Evolutionary conservation across 2,329 filamentous ascomycete genomes (phyloP), one percentile per base, ranked within the genome.

Genomic region (Corynespora cassiicola): DNA sequence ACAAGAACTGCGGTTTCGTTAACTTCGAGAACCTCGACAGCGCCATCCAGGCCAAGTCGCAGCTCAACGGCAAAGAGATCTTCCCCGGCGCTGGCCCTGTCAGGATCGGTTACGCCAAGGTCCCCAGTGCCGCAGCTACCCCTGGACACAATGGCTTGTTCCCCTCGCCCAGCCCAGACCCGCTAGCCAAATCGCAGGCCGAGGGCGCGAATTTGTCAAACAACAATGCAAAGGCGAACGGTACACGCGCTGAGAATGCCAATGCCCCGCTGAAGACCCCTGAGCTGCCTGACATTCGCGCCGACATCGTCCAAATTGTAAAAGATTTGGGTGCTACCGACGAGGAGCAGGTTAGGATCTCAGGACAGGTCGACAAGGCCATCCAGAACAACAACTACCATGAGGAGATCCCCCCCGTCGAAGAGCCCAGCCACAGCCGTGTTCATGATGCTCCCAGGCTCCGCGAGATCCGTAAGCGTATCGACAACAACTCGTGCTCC

Each of bases 1-100:
- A 99, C 76, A 99, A 99, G 78, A 97, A 96, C 71, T 99, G 94
- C 65, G 94, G 92, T 3, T 99, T 99, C 57, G 92, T 99, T 64
- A 99, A 99, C 70, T 99, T 96, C 61, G 90, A 97, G 70, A 86
- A 83, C 42, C 74, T 94, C 19, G 91, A 97, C 51, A 95, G 90
- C 64, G 94, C 94, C 39, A 85, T 96, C 24, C 85, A 89, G 44
- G 94, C 94, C 11, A 95, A 92, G 67, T 84, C 84, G 10, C 80
- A 85, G 63, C 85, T 96, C 71, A 97, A 97, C 60, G 90, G 90
- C 58, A 96, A 96, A 70, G 94, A 99, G 68, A 96, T 99, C 45
- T 99, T 99, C 75, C 94, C 94, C 7, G 94, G 94, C 38, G 91
- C 91, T 41, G 94, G 94, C 1, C 90, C 92, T 11, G 89, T 97